These are phyloP conservation scores for Trichoderma atroviride DNA, from an alignment of 2,329 filamentous ascomycete species.

Conservation along the genomic window DNA sequence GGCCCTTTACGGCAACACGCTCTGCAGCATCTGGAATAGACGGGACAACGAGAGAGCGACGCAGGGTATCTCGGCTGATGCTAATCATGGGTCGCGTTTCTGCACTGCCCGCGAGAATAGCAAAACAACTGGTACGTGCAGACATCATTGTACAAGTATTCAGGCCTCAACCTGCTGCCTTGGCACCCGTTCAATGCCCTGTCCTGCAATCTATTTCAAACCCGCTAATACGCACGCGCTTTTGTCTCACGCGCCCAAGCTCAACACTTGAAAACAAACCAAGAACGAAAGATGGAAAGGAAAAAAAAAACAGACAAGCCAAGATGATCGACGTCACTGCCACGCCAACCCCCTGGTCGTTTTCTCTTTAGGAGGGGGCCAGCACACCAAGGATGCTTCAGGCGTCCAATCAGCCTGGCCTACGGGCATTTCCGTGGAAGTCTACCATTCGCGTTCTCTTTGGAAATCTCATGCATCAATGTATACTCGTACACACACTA, in stretches of 20 bases:
- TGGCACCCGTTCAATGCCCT: neutral
- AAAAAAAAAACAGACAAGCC: neutral
- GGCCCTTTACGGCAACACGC: neutral
- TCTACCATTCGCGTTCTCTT: neutral
- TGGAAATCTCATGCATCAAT: neutral
- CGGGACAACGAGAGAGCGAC: neutral
- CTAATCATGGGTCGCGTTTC: neutral
- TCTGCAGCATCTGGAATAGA: neutral
- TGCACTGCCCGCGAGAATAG: neutral
- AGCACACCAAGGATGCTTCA: neutral
- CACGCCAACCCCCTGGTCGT: conserved; percentile 7
- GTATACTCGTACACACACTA: neutral
- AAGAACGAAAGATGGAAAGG: neutral
- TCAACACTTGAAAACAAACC: no score
- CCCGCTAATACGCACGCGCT: neutral
- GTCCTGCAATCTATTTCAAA: neutral
- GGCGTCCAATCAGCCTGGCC: neutral
- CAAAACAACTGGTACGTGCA: neutral
- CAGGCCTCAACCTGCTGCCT: neutral
- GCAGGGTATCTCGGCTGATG: neutral
- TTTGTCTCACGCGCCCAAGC: neutral
- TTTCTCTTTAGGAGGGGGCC: neutral
- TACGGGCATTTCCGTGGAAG: conserved; percentile 1
- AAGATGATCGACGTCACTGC: conserved; percentile 22
- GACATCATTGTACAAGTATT: no score